Evolutionary conservation across 352 stramenopile genomes (phyloP), one percentile per base, ranked within the genome.

Genomic region (Globisporangium canariense): DNA sequence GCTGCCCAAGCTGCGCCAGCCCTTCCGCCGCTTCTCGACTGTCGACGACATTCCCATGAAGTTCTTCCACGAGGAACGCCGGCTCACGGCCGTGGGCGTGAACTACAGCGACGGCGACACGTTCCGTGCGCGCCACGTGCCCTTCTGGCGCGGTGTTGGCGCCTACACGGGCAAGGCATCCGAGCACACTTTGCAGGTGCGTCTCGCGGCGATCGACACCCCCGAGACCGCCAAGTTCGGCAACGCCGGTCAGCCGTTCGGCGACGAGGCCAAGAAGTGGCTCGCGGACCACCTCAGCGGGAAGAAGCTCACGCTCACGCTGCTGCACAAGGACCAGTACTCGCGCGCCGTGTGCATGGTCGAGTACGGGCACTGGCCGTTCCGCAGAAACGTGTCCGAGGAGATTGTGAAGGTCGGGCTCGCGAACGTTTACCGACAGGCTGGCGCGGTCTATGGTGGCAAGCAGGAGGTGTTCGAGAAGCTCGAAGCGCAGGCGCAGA

Each of bases 161-260:
- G 55, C 57, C 8, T 89, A 74, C 62, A 68, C 71, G 40, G 77
- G 82, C 62, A 93, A 91, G 50, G 51, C 81, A 18, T 90, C 83
- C 30, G 85, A 94, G 30, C 71, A 94, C 72, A 95, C 88, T 54
- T 69, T 96, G 57, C 83, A 94, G 71, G 82, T 96, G 65, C 83
- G 88, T 28, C 78, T 96, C 34, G 87, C 87, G 10, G 88, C 70
- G 64, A 88, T 96, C 56, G 84, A 96, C 67, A 91, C 84, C 10
- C 86, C 88, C 6, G 88, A 96, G 71, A 93, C 83, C 11, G 78
- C 88, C 58, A 93, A 96, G 67, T 95, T 94, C 58, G 88, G 86
- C 14, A 90, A 87, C 25, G 59, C 68, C 0, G 83, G 83, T 5
- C 85, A 95, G 74, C 81, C 85, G 11, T 94, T 89, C 45, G 86